These are phyloP conservation scores for Crepidotus variabilis DNA, from an alignment of 768 basidiomycete genomes.

Conservation along the genomic window DNA sequence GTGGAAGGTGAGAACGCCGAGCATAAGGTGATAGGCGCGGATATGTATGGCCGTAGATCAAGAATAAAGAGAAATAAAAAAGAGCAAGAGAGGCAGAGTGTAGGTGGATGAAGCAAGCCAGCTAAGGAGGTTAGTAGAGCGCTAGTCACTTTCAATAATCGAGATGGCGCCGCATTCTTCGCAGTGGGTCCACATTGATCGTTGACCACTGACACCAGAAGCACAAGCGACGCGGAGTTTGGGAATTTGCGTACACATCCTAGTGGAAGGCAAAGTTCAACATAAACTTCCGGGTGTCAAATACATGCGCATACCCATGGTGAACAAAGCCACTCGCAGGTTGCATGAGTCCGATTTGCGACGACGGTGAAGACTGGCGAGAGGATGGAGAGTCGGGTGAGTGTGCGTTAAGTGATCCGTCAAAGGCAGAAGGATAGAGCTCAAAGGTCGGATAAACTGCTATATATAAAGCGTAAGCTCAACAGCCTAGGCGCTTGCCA, in stretches of 20 bases:
- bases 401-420: constrained; percentile 36
- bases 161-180: constrained; percentile 88
- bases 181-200: constrained; percentile 86
- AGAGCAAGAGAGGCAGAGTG: constrained; percentile 6
- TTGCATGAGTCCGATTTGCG: constrained; percentile 62
- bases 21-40: constrained; percentile 10
- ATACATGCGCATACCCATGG: constrained; percentile 56
- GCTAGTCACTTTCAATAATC: constrained; percentile 74
- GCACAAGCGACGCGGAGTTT: constrained; percentile 80
- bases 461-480: constrained; percentile 11
- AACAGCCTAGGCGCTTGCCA: neutral
- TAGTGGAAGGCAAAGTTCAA: constrained; percentile 30
- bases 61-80: constrained; percentile 10
- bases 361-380: constrained; percentile 32
- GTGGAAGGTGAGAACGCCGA: constrained; percentile 6
- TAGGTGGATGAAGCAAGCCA: constrained; percentile 10
- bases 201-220: constrained; percentile 60
- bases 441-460: constrained; percentile 62
- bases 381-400: constrained; percentile 41
- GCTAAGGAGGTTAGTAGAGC: constrained; percentile 12
- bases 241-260: constrained; percentile 75
- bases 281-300: constrained; percentile 4
- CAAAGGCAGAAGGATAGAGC: constrained; percentile 51
- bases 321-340: constrained; percentile 59
- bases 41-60: constrained; percentile 9